Base-by-base conservation (phyloP, 306 rosid genomes). In the Sesbania bispinosa region DNA sequence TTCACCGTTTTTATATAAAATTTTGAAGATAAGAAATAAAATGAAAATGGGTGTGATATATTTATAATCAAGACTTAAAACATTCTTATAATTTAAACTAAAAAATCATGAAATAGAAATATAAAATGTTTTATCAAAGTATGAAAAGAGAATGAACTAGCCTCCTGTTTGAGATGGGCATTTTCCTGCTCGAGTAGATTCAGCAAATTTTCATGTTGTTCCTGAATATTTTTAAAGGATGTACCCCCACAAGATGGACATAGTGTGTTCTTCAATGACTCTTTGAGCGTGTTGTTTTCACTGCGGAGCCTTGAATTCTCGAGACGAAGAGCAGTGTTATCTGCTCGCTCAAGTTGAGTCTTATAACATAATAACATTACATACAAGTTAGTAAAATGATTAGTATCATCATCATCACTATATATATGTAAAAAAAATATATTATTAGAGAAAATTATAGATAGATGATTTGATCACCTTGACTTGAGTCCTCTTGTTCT, bases 171-270 rank as follows among this genome's bases (percentile, higher is more conserved):
- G 4, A 93, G 77, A 4, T 57, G 63, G 1, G 74, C 54, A 64
- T 93, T 86, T 46, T 90, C 88, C 0, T 23, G 61, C 9, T 58
- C 75, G 36, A 93, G 77, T 60, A 69, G 50, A 6, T 77, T 67
- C 10, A 83, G 26, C 52, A 36, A 60, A 10, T 0, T 73, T 24
- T 50, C 51, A 6, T 77, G 75, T 0, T 79, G 85, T 71, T 80
- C 85, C 10, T 20, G 60, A 26, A n/a, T n/a, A n/a, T 77, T 82
- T 11, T 52, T 83, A 57, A 5, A 38, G 2, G 87, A 74, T 7
- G 85, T 82, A 61, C 88, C 96, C 13, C 93, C 87, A 84, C 98
- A 90, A 13, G 88, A 6, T 7, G 78, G 63, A 60, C 98, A 93
- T 9, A 57, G 5, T 2, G 75, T 48, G 57, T 46, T 80, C 73